Conservation (phyloP, 2,329 filamentous ascomycete species). For the Epichloe glyceriae region DNA sequence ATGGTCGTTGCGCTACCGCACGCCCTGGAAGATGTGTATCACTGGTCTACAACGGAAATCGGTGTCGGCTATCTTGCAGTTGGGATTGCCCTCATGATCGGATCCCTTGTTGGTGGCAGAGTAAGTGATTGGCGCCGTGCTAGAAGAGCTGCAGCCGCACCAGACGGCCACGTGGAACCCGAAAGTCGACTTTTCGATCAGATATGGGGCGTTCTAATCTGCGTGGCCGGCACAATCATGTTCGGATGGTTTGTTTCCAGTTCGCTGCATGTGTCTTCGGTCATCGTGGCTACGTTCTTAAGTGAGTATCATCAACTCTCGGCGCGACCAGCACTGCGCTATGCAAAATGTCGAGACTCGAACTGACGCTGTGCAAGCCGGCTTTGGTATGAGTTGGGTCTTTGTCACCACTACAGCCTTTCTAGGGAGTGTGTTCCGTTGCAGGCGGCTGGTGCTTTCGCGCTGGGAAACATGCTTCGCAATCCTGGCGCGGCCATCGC, state of each 20-base stretch:
- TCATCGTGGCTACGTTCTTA: conserved; percentile 18
- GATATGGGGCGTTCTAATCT: conserved; percentile 25
- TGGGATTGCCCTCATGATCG: conserved; percentile 14
- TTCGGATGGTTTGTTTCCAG: conserved; percentile 26
- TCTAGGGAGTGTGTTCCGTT: conserved; percentile 25
- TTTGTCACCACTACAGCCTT: conserved; percentile 29
- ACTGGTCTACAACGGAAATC: conserved; percentile 19
- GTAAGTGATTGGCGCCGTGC: conserved; percentile 23
- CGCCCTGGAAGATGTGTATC: conserved; percentile 18
- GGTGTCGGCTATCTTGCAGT: conserved; percentile 24
- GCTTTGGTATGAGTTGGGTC: conserved; percentile 27
- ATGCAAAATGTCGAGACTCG: not conserved
- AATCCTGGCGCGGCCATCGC: conserved; percentile 26
- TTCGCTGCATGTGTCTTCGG: conserved; percentile 15
- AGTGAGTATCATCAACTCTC: conserved; percentile 10
- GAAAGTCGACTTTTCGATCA: conserved; percentile 27
- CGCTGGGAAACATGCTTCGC: conserved; percentile 25
- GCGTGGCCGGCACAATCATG: conserved; percentile 23
- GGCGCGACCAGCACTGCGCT: not conserved
- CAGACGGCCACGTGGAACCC: conserved; percentile 15
- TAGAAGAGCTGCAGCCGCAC: conserved; percentile 6
- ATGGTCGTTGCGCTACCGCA: conserved; percentile 18
- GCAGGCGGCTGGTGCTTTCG: conserved; percentile 27
- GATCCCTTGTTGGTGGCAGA: conserved; percentile 24
- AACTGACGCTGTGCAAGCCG: conserved; percentile 9